Base-by-base conservation (phyloP, 176 grass and related monocot genomes). In the Bonia amplexicaulis region DNA sequence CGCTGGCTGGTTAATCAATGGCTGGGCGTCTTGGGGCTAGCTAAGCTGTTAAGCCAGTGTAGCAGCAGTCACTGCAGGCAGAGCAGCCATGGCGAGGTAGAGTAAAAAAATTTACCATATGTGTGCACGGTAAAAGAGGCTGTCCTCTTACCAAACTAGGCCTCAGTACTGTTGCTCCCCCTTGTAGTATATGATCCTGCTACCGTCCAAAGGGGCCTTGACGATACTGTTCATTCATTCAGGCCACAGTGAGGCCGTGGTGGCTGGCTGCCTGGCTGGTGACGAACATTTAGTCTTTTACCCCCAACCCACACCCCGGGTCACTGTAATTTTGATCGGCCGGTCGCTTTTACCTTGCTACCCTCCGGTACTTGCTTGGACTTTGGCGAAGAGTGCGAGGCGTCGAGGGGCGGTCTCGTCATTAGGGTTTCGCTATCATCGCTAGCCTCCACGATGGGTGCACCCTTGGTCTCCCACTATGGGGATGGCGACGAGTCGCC, bases 401-500 rank as follows among this genome's bases (percentile, higher is more conserved):
- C n/a, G 48, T 6, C 40, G 4, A 73, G 22, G 84, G 88, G 73
- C 9, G 45, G 62, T 76, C 44, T 53, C 42, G 86, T 85, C 86
- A 67, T 82, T 85, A 48, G 29, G 29, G 25, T 29, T 26, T 29
- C 20, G 7, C 39, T 10, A 5, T 54, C 29, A 60, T 12, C 57
- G n/a, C 35, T 37, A n/a, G 3, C 4, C 53, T 31, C 61, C 44
- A 67, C 39, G 62, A 47, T 12, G 70, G 39, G 42, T 48, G 42
- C 80, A 45, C 40, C 44, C 9, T 61, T 26, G 66, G 64, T 69
- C 74, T 57, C 52, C 77, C 66, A 82, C 74, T 60, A 39, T 22
- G 35, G 33, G 80, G 85, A 92, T 95, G 62, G 79, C 87, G 85
- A 86, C 87, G 87, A 92, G 75, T 71, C 40, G 64, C 68, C 87